A percentile compares a stretch with the other conserved stretches of the same genome.
Conservation (phyloP, 345 rosid genomes). For the Camelina neglecta region DNA sequence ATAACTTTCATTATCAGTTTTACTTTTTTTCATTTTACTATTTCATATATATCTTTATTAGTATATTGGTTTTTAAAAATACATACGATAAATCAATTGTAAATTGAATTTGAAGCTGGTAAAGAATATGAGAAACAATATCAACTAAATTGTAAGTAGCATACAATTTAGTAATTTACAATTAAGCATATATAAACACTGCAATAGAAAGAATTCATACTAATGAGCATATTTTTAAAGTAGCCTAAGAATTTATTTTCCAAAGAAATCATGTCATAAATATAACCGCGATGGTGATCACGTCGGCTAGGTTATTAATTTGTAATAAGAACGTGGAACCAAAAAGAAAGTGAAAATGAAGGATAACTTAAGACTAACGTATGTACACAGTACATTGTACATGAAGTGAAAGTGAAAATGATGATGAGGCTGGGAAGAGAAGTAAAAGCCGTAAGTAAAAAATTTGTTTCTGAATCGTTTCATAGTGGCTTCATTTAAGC, state of each 20-base stretch:
- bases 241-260: not conserved
- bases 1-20: too few species aligned
- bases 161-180: too few species aligned
- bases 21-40: too few species aligned
- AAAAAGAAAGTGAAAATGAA: not conserved
- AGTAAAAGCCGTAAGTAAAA: constrained; percentile 14
- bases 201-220: too few species aligned
- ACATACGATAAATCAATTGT: too few species aligned
- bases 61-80: too few species aligned
- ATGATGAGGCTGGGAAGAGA: not conserved
- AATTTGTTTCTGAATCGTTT: not conserved
- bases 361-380: constrained; percentile 14
- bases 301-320: not conserved
- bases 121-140: too few species aligned
- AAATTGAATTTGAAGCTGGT: too few species aligned
- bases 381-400: constrained; percentile 24
- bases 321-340: constrained; percentile 1
- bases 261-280: not conserved
- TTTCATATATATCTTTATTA: too few species aligned
- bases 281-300: not conserved
- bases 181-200: too few species aligned
- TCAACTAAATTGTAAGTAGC: too few species aligned
- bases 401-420: not conserved
- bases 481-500: not conserved
- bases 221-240: too few species aligned